Evolutionary conservation across 768 basidiomycete genomes (phyloP).

Genomic region (Tylopilus balloui): DNA sequence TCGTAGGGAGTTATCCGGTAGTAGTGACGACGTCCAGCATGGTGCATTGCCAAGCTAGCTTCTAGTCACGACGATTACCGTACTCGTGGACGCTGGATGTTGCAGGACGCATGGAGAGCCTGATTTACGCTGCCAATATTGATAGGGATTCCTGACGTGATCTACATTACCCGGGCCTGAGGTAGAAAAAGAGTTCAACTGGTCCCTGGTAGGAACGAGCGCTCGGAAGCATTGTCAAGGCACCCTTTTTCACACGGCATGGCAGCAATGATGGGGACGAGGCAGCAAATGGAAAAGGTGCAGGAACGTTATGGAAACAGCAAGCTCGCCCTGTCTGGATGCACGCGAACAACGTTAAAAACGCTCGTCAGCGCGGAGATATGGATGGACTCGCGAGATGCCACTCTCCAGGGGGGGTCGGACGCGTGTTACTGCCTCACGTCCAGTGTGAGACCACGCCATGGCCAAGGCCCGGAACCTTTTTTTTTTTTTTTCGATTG

Average conservation of each 20-base stretch:
- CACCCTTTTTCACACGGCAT: conserved; percentile 9
- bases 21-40: conserved; percentile 5
- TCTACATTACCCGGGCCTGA: conserved; percentile 10
- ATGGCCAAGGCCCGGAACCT: not conserved
- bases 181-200: not conserved
- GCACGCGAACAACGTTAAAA: conserved; percentile 1
- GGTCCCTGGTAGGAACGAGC: conserved; percentile 7
- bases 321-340: not conserved
- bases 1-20: conserved; percentile 4
- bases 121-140: conserved; percentile 9
- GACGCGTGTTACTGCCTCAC: no score
- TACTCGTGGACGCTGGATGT: conserved; percentile 1
- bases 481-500: no score
- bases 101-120: not conserved
- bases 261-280: not conserved
- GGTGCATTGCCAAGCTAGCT: conserved; percentile 9
- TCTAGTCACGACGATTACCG: conserved; percentile 10
- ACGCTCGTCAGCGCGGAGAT: not conserved
- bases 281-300: conserved; percentile 4
- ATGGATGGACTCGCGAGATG: not conserved
- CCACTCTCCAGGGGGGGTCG: no score
- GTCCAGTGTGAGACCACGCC: conserved; percentile 3
- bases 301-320: not conserved
- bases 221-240: conserved; percentile 5
- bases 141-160: conserved; percentile 16